Evolutionary conservation across 768 basidiomycete genomes (phyloP), one percentile per base, ranked within the genome.

Genomic region (Suillus placidus): DNA sequence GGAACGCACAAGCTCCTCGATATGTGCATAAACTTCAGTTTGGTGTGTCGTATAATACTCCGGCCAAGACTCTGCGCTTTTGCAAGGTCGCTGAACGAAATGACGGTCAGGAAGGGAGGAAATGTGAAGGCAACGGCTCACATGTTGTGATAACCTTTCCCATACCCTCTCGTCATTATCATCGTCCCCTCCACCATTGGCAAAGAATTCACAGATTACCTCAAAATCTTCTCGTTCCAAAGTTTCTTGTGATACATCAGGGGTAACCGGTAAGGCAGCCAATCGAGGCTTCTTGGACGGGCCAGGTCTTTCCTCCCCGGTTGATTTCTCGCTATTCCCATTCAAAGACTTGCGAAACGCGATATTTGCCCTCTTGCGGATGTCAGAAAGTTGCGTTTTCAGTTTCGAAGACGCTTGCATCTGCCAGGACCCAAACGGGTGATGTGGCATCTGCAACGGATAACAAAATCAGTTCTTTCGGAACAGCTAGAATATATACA

Each of bases 361-460:
- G 63, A 88, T 85, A n/a, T 78, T 79, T 23, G 84, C 83, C 61
- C 78, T 81, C 72, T 86, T 85, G 61, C 82, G 79, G 61, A 83
- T 72, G 6, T 74, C 70, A n/a, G 85, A 87, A 13, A 89, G 65
- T 47, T 80, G 75, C 12, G 77, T 71, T 30, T 74, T 75, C 12
- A 80, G 45, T 62, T 73, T 72, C 61, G 66, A 66, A 37, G 68
- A 52, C 23, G 87, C 60, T 56, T 82, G 80, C n/a, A 70, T 71
- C 38, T 62, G 68, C 89, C 89, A 91, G 16, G 88, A 89, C 9
- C 40, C 71, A 6, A 69, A 14, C 3, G 80, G 69, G 72, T 91
- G 91, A 68, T 87, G 84, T 34, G 88, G 84, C 79, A 91, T 80
- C 91, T 92, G 64, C 13, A 51, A 43, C n/a, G 12, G 8, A 30